Evolutionary conservation across 2,329 filamentous ascomycete species (phyloP), one percentile per base, ranked within the genome.

Genomic region (Exophiala calicioides): DNA sequence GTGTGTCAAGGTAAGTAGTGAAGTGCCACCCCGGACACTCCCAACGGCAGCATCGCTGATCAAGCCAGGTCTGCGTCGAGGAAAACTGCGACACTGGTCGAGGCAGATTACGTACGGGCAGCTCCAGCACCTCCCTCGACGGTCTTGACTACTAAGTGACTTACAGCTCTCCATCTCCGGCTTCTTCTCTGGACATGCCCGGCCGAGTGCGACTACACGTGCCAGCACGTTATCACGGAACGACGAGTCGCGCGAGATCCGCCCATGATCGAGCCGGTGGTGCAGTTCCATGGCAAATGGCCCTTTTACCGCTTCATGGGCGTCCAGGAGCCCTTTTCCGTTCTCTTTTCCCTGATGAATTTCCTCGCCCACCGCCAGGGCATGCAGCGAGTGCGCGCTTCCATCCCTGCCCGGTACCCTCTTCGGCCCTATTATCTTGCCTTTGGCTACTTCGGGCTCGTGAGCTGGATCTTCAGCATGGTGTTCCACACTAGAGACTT

Each of bases 201-300:
- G 52, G 78, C 86, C 64, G 91, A 98, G 79, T 98, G 93, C 81
- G 90, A 98, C 75, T 95, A 98, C 74, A 85, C 88, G 52, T 98
- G 93, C 76, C 93, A 98, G 68, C 91, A 95, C 76, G 85, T 95
- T 66, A 78, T 94, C 50, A 97, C 93, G 46, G 70, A 80, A 59
- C 71, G 72, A 48, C 88, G 91, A 55, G 70, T 90, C 56, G 73
- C 79, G 19, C 74, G 79, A 53, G 78, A 81, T 50, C 79, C 80
- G 24, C 80, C 80, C 1, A 82, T 83, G 73, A 71, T 80, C 53
- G 68, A 81, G 21, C 79, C 83, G 8, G 69, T 96, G 38, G 84
- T 91, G 46, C 93, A 98, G 71, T 98, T 90, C 75, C 90, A 98
- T 73, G 93, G 93, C 23, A 98, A 98, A 79, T 98, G 93, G 93